phyloP scores from a whole-genome alignment of 768 basidiomycete species.

The Boletellus ananiceps region DNA sequence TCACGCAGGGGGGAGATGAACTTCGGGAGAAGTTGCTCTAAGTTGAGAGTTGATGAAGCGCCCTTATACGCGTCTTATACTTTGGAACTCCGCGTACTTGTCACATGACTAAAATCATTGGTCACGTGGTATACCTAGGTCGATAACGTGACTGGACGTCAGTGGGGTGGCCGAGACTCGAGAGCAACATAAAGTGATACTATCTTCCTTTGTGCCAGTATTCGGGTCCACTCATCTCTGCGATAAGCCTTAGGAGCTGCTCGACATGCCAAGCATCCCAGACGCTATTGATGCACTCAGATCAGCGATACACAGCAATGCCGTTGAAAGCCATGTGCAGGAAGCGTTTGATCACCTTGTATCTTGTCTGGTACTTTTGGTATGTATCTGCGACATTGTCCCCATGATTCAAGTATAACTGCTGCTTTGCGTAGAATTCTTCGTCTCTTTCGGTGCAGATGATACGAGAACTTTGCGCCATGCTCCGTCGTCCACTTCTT shows the following conservation, averaged over 20 bases:
- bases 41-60: slow-evolving; percentile 1
- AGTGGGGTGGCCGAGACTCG: too few species aligned
- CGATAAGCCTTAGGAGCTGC: not conserved
- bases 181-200: too few species aligned
- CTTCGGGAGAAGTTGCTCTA: slow-evolving; percentile 1
- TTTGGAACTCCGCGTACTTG: slow-evolving; percentile 22
- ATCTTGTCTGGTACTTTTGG: slow-evolving; percentile 42
- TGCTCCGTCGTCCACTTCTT: slow-evolving; percentile 41
- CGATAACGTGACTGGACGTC: slow-evolving; percentile 9
- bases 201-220: slow-evolving; percentile 16
- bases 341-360: slow-evolving; percentile 38
- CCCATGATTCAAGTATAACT: not conserved
- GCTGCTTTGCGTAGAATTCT: slow-evolving; percentile 32
- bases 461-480: slow-evolving; percentile 34
- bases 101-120: slow-evolving; percentile 29
- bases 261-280: slow-evolving; percentile 23
- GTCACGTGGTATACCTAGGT: slow-evolving; percentile 19
- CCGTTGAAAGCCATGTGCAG: slow-evolving; percentile 26
- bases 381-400: slow-evolving; percentile 23
- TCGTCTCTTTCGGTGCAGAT: slow-evolving; percentile 35
- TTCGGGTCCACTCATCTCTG: not conserved
- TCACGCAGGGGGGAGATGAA: slow-evolving; percentile 5
- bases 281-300: slow-evolving; percentile 33
- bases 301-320: slow-evolving; percentile 24
- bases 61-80: slow-evolving; percentile 12